Percentiles rank a stretch among this genome's conserved stretches.
These are phyloP conservation scores for Aschersonia sp. DNA, from an alignment of 2,329 filamentous ascomycete species.

Conservation along the genomic window DNA sequence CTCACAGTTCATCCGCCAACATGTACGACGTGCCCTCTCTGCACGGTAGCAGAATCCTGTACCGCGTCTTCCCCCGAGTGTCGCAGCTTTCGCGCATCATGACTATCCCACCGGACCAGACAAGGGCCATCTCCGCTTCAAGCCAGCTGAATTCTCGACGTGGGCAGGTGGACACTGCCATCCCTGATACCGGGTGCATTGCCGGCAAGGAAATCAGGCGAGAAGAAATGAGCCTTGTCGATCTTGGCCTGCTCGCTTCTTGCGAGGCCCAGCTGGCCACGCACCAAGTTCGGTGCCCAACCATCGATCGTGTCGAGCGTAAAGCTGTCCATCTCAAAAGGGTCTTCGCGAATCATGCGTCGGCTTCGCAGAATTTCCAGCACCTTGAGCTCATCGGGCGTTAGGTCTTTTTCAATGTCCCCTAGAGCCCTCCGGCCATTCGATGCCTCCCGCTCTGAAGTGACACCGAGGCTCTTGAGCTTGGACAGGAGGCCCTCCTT, in stretches of 20 bases:
- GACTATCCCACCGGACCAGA: too few species aligned
- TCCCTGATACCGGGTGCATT: conserved; percentile 1
- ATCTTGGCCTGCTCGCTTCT: background rate
- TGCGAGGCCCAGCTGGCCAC: conserved; percentile 5
- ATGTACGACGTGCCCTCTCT: too few species aligned
- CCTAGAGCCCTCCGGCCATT: background rate
- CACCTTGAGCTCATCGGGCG: conserved; percentile 4
- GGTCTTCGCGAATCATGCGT: conserved; percentile 6
- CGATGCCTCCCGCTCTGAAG: background rate
- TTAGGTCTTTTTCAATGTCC: conserved; percentile 1
- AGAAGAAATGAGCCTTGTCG: conserved; percentile 1
- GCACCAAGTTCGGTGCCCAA: conserved; percentile 3
- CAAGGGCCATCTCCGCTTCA: background rate
- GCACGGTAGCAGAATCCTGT: too few species aligned
- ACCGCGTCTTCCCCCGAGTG: too few species aligned
- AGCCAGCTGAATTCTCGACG: background rate
- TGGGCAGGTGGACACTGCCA: conserved; percentile 1
- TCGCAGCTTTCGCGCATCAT: too few species aligned
- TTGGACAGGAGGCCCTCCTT: conserved; percentile 7
- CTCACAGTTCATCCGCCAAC: too few species aligned
- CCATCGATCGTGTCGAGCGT: conserved; percentile 6
- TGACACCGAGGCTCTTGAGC: conserved; percentile 3
- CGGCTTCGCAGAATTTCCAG: conserved; percentile 4
- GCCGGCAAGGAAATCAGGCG: conserved; percentile 1
- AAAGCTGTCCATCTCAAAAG: conserved; percentile 7